Evolutionary conservation across 345 rosid genomes (phyloP).

Genomic region (Eucalyptus leucophloia): DNA sequence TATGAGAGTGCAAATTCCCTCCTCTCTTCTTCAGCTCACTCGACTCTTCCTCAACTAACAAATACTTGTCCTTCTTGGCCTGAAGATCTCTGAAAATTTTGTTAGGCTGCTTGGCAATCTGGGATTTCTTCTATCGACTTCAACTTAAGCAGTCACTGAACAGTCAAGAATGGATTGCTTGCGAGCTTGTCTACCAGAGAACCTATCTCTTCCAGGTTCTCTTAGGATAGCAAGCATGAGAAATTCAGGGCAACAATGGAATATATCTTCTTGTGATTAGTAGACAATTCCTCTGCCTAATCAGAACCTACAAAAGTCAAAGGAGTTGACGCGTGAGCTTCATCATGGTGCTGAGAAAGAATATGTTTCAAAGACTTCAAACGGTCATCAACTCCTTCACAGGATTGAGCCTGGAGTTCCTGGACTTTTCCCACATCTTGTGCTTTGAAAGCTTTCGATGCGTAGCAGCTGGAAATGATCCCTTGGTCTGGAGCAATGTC

Average conservation of each 20-base stretch:
- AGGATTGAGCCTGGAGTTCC: neutral
- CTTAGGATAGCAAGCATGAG: neutral
- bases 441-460: neutral
- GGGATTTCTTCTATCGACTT: neutral
- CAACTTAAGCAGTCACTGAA: neutral
- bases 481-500: neutral
- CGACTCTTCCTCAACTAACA: neutral
- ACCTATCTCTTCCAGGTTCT: neutral
- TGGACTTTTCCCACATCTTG: neutral
- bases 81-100: neutral
- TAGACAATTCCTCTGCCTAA: neutral
- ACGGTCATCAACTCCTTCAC: neutral
- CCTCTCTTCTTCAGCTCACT: neutral
- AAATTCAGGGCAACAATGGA: neutral
- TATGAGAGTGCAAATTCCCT: neutral
- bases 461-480: neutral
- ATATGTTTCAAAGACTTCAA: neutral
- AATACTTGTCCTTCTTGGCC: neutral
- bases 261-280: neutral
- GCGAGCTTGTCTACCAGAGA: neutral
- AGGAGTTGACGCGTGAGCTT: too few species aligned
- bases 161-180: neutral
- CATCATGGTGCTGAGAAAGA: too few species aligned
- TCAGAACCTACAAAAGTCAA: neutral
- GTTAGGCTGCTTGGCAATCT: neutral